Evolutionary conservation across 2,329 filamentous ascomycete species (phyloP), one percentile per base, ranked within the genome.

Genomic region (Kalaharituber pfeilii): DNA sequence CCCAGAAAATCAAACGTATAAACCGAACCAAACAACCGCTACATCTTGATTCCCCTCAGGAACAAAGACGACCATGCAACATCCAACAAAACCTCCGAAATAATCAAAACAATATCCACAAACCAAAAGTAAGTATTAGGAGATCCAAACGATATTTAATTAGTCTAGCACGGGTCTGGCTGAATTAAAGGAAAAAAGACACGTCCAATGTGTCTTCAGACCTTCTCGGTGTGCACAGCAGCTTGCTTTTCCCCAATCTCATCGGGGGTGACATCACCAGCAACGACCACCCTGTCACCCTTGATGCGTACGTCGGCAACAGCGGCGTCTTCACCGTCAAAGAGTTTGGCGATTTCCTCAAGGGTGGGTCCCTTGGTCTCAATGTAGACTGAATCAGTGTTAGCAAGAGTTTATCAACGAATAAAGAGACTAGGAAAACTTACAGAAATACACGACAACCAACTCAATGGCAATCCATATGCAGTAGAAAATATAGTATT

Each of bases 301-400:
- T 47, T 15, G 20, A 47, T 25, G 3, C n/a, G 4, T 15, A 47
- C 30, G n/a, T 36, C 30, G 30, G n/a, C n/a, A n/a, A 36, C 30
- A 9, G 30, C 9, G 13, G 69, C 69, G 36, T 66, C 66, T 8
- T 72, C 67, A 20, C 69, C 68, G 60, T 72, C 70, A 53, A 72
- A 72, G 60, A 68, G 66, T 60, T 68, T 70, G 50, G 69, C 70
- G 53, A 71, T 72, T 55, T 72, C 69, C 60, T 72, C 70, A 25
- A 72, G 65, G 39, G 70, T 54, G 22, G 51, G 56, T 0, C 56
- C 51, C 51, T 54, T 54, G 27, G 54, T 58, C 54, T 58, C 54
- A 42, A 54, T 50, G 5, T 56, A 58, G 51, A 20, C 54, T 56
- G 15, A 15, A 20, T 25, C 6, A n/a, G 22, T 25, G 18, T 51